A percentile compares a stretch with the other conserved stretches of the same genome.
These are phyloP conservation scores for Ramularia collo-cygni DNA, from an alignment of 2,329 filamentous ascomycete genomes.

Conservation along the genomic window DNA sequence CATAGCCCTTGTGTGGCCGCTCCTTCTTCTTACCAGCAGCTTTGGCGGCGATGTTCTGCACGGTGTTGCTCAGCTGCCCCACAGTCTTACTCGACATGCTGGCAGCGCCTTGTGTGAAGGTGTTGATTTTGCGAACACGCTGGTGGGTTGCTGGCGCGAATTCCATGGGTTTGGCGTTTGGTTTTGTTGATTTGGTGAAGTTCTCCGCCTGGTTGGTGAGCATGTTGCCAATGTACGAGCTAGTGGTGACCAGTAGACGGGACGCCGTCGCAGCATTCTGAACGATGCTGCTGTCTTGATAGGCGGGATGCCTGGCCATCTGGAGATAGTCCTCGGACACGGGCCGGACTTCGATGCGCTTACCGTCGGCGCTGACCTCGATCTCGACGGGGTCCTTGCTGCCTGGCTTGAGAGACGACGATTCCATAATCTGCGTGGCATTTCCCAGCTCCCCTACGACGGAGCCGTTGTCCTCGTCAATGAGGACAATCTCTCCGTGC, in stretches of 20 bases:
- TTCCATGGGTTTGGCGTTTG: constrained; percentile 71
- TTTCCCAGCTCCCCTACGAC: constrained; percentile 87
- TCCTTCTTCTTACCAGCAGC: constrained; percentile 57
- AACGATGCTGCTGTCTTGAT: constrained; percentile 78
- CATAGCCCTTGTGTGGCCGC: constrained; percentile 52
- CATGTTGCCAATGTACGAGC: constrained; percentile 68
- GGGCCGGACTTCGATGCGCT: constrained; percentile 62
- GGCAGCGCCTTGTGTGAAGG: constrained; percentile 72
- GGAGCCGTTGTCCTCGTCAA: constrained; percentile 94
- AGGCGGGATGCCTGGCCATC: constrained; percentile 80
- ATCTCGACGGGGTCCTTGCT: constrained; percentile 87
- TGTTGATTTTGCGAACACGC: constrained; percentile 81
- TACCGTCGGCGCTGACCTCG: constrained; percentile 61
- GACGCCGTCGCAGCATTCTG: constrained; percentile 83
- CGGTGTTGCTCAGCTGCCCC: constrained; percentile 71
- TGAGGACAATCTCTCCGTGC: constrained; percentile 73
- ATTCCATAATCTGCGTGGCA: constrained; percentile 72
- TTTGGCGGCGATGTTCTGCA: constrained; percentile 81
- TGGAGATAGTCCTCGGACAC: constrained; percentile 65
- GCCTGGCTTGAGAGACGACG: constrained; percentile 68
- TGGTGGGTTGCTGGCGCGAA: constrained; percentile 81
- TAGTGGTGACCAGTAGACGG: constrained; percentile 83
- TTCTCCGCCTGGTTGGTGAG: constrained; percentile 70
- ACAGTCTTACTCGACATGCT: constrained; percentile 79
- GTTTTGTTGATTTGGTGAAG: constrained; percentile 75